Base-by-base conservation (phyloP, 176 grass and related monocot species). In the Typha latifolia region DNA sequence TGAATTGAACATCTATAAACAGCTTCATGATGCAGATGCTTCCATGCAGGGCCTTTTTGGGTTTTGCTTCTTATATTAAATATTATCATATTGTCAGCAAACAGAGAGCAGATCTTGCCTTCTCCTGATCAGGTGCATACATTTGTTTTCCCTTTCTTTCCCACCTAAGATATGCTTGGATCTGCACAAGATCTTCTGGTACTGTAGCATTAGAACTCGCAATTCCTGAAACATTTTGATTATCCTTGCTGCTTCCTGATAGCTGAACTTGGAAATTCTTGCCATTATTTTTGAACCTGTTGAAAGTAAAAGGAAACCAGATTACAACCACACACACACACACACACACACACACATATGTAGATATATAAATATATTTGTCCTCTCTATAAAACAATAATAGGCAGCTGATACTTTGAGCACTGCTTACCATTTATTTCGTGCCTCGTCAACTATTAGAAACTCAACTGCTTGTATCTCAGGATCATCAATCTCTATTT, bases 101-200 rank as follows among this genome's bases (percentile, higher is more conserved):
- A 48, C 5, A 26, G 29, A 67, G 13, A 13, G 8, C 10, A 67
- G 53, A 52, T 81, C 69, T 66, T 78, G 49, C 94, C 94, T 87
- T 90, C 77, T 99, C 94, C 77, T 90, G 81, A 62, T 99, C 86
- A 66, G 89, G 81, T 70, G 86, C 80, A 78, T 99, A 99, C 69
- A 82, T 85, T 72, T 87, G 86, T 48, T 89, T 99, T 76, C 94
- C 94, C 1, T 74, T 87, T 81, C 89, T 89, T 87, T 99, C 94
- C 94, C 94, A 99, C 32, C 89, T 83, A 77, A 99, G 67, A 81
- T 90, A 99, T 31, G 94, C 84, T 85, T 99, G 94, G 48, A 99
- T 87, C 81, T 90, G 89, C 72, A 99, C 94, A 74, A 99, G 90
- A 64, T 99, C 94, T 81, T 93, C 94, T 21, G 86, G 94, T 49